Evolutionary conservation across 345 rosid genomes (phyloP).

Genomic region (Pseudoturritis turrita): DNA sequence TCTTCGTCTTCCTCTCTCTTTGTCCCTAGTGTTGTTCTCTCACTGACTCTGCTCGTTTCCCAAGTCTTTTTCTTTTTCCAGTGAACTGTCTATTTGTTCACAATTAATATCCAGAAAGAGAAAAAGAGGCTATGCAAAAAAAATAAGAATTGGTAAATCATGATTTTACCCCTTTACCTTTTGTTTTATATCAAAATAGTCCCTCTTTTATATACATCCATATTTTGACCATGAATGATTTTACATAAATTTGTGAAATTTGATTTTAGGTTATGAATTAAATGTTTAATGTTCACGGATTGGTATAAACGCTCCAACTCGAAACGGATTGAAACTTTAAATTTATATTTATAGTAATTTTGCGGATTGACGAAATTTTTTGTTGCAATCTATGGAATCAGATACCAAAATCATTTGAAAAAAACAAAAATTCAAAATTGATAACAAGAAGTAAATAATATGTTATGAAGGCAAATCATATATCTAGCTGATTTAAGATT

Average conservation of each 20-base stretch:
- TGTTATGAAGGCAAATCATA: too few relatives aligned
- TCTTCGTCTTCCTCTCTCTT: slow-evolving; percentile 29
- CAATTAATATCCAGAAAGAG: slow-evolving; percentile 25
- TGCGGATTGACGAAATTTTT: too few relatives aligned
- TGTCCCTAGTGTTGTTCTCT: slow-evolving; percentile 29
- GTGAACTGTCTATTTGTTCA: slow-evolving; percentile 31
- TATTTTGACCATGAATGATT: neutral
- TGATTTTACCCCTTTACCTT: slow-evolving; percentile 15
- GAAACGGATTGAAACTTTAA: neutral
- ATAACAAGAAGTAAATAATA: too few relatives aligned
- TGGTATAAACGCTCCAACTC: neutral
- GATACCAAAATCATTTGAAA: too few relatives aligned
- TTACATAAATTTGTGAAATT: neutral
- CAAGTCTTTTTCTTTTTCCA: slow-evolving; percentile 18
- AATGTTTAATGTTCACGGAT: neutral
- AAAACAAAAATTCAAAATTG: too few relatives aligned
- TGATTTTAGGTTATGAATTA: neutral
- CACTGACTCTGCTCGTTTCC: slow-evolving; percentile 35
- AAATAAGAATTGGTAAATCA: neutral
- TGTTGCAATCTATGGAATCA: too few relatives aligned
- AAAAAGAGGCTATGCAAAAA: neutral
- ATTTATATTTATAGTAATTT: too few relatives aligned
- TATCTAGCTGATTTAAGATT: too few relatives aligned
- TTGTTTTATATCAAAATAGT: neutral
- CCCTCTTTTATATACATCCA: slow-evolving; percentile 1